Evolutionary conservation across 768 basidiomycete genomes (phyloP).

Genomic region (Lentinula boryana): DNA sequence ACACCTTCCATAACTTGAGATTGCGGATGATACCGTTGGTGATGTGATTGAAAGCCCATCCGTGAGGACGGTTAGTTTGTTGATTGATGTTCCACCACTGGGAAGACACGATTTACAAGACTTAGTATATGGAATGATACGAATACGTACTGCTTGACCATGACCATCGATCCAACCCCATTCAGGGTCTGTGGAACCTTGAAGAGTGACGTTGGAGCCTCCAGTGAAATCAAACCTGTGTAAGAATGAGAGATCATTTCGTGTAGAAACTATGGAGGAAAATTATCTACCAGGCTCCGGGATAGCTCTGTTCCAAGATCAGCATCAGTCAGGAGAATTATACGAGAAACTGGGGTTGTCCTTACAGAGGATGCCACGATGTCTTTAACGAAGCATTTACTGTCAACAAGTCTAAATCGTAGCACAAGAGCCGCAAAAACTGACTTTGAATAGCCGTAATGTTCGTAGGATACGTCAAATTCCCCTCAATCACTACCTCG

Average conservation of each 20-base stretch:
- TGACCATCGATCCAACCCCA: constrained; percentile 66
- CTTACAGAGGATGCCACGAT: constrained; percentile 41
- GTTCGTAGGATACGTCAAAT: constrained; percentile 48
- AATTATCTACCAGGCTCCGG: constrained; percentile 35
- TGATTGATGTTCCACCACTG: constrained; percentile 57
- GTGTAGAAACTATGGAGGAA: neutral
- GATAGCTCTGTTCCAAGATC: constrained; percentile 25
- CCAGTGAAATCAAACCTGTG: constrained; percentile 48
- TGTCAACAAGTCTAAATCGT: neutral
- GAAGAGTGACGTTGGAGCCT: constrained; percentile 52
- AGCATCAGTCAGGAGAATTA: neutral
- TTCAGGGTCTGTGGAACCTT: constrained; percentile 45
- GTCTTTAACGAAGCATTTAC: constrained; percentile 16
- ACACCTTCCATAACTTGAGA: constrained; percentile 54
- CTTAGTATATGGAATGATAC: neutral
- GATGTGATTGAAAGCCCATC: constrained; percentile 48
- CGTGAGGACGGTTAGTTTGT: constrained; percentile 50
- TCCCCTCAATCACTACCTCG: constrained; percentile 51
- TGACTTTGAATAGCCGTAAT: constrained; percentile 46
- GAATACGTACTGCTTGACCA: constrained; percentile 40
- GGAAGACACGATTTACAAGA: neutral
- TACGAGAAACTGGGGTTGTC: neutral
- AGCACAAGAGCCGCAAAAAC: neutral
- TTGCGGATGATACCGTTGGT: constrained; percentile 47
- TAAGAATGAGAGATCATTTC: neutral